Evolutionary conservation across 768 basidiomycete species (phyloP), one percentile per base, ranked within the genome.

Genomic region (Lepiota brunneoincarnata): DNA sequence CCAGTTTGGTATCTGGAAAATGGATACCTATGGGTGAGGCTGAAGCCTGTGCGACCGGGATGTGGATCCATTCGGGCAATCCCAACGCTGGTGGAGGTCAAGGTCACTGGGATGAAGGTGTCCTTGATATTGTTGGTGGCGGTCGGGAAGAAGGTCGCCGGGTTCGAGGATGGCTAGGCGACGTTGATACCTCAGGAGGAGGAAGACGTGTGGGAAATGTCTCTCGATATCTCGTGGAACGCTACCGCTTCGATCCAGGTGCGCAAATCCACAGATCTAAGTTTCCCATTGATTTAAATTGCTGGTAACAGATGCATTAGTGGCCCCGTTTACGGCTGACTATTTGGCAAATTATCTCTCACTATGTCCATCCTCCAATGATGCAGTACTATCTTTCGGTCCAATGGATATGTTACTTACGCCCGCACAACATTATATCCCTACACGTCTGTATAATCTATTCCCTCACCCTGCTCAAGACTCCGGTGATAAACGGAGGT

Each of bases 401-500:
- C 85, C 89, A 6, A 89, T 89, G 80, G 91, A 93, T 68, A 74
- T 78, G 47, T 72, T 93, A 60, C 76, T 92, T 62, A 80, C 87
- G 14, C 84, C 90, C 2, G 87, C 90, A 35, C 81, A 82, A 61
- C 83, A 87, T 63, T 90, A 85, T 67, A 72, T 84, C 58, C 86
- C 90, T 51, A 87, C 86, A 44, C 82, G 88, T 15, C 74, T 89
- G 47, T 91, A 89, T 72, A 83, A 72, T 62, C 68, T 92, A 61
- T 82, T 77, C 63, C 91, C 90, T 7, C 91, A 93, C 64, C 91
- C 91, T 34, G 89, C 87, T 2, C 90, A 92, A 66, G 88, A 89
- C 55, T 63, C 81, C 1, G 77, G 74, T 40, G 91, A 91, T 65
- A 86, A 87, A 62, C 78, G 83, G 57, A 80, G 85, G 61, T 93